A percentile compares a stretch with the other conserved stretches of the same genome.
Conservation (phyloP, 2,329 filamentous ascomycete genomes). For the Hansfordia pulvinata region DNA sequence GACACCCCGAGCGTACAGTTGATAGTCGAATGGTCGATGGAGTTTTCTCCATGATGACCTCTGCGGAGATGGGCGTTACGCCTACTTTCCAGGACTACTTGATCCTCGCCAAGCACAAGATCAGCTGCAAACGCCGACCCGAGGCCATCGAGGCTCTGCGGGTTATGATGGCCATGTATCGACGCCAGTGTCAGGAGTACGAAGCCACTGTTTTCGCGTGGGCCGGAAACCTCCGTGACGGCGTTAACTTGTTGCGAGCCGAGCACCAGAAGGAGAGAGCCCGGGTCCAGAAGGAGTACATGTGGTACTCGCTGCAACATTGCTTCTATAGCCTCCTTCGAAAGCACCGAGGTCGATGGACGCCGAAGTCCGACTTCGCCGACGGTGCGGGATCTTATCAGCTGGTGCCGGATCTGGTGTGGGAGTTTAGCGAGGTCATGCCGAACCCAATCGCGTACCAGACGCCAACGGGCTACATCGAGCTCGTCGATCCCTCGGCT, state of each 20-base stretch:
- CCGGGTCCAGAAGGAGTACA: constrained; percentile 14
- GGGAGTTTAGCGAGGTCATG: constrained; percentile 32
- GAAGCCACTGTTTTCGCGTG: constrained; percentile 11
- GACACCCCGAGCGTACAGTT: constrained; percentile 19
- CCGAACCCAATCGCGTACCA: constrained; percentile 21
- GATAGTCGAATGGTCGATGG: constrained; percentile 27
- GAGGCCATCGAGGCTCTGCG: constrained; percentile 14
- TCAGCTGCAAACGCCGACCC: constrained; percentile 4
- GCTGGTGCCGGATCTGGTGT: constrained; percentile 26
- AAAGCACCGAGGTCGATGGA: too few species aligned
- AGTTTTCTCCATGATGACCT: constrained; percentile 47
- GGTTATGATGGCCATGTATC: constrained; percentile 13
- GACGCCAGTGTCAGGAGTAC: constrained; percentile 11
- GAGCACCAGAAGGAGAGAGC: constrained; percentile 11
- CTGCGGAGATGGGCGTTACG: constrained; percentile 37
- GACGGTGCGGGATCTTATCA: constrained; percentile 7
- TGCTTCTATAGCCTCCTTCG: constrained; percentile 15
- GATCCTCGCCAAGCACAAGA: constrained; percentile 31
- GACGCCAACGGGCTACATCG: constrained; percentile 22
- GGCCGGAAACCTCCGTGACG: constrained; percentile 11
- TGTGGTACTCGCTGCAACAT: constrained; percentile 16
- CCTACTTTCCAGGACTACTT: constrained; percentile 42
- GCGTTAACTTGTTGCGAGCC: constrained; percentile 5
- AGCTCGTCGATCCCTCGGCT: constrained; percentile 15
- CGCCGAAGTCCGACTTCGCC: constrained; percentile 4